Evolutionary conservation across 768 basidiomycete genomes (phyloP), one percentile per base, ranked within the genome.

Genomic region (Candolleomyces eurysporus): DNA sequence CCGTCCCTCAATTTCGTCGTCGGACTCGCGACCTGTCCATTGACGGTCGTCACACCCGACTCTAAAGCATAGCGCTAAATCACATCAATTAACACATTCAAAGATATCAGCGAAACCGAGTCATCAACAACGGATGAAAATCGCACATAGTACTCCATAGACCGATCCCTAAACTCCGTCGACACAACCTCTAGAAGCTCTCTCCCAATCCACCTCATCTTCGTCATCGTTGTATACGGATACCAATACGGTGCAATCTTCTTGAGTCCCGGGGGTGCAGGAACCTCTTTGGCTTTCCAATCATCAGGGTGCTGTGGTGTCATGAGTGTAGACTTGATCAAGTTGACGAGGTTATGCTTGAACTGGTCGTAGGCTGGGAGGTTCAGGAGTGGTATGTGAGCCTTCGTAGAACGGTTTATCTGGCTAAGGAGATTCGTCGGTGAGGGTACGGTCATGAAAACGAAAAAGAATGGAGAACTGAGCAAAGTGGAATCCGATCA

Each of bases 91-190:
- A 43, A 46, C 19, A 31, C 39, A 13, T 22, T 32, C 32, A 21
- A 56, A 56, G 26, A 32, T 53, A 32, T 46, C n/a, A 21, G 21
- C 19, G 45, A 13, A 11, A 30, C 22, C 46, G 36, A 36, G 8
- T 11, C 36, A 11, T 7, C 6, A 36, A 7, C 36, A 36, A 19
- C 17, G 42, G 43, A 53, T 53, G 46, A 58, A 43, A 40, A 36
- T 84, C 93, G 70, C 75, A 96, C 94, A 81, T 98, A 97, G 72
- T 96, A 98, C 67, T 98, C 95, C 82, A 95, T 89, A 14, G 90
- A 92, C 53, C 95, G 82, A 78, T 97, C 95, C 57, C 95, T 80
- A 70, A 96, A 98, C 72, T 98, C 95, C 0, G 94, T 96, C 0
- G 91, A 93, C 16, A 98, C 89, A 43, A 97, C 88, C 73, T 98